Evolutionary conservation across 441 rosid species (phyloP).

Genomic region (Capsella rubella): DNA sequence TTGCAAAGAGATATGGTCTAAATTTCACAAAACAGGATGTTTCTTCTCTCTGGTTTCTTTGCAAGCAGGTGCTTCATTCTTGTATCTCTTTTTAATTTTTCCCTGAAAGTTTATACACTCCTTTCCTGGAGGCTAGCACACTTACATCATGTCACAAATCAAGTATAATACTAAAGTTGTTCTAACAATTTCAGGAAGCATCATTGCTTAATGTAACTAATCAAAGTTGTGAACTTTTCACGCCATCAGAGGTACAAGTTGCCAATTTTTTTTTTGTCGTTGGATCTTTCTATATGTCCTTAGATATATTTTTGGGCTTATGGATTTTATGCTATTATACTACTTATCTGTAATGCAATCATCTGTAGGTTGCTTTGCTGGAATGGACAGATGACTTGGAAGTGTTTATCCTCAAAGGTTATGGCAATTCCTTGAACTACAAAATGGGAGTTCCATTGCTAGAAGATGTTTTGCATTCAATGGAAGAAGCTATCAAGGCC

Average conservation of each 20-base stretch:
- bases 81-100: conserved; percentile 5
- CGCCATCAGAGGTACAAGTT: conserved; percentile 68
- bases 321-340: conserved; percentile 11
- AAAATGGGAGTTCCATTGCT: conserved; percentile 94
- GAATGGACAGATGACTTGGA: conserved; percentile 98
- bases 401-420: conserved; percentile 82
- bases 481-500: conserved; percentile 85
- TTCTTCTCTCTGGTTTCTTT: conserved; percentile 92
- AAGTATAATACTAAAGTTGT: not conserved
- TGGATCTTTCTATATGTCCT: not conserved
- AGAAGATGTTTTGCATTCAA: conserved; percentile 80
- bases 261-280: conserved; percentile 6
- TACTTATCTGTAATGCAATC: conserved; percentile 38
- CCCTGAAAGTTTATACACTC: not conserved
- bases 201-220: conserved; percentile 82
- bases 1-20: conserved; percentile 62
- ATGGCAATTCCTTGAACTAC: conserved; percentile 86
- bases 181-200: conserved; percentile 71
- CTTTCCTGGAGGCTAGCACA: not conserved
- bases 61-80: conserved; percentile 74
- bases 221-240: conserved; percentile 92
- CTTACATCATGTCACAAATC: conserved; percentile 1
- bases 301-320: conserved; percentile 10
- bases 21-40: conserved; percentile 75
- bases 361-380: conserved; percentile 77